phyloP scores from a whole-genome alignment of 1,284 basidiomycete species.

The Ceratobasidium sp. region DNA sequence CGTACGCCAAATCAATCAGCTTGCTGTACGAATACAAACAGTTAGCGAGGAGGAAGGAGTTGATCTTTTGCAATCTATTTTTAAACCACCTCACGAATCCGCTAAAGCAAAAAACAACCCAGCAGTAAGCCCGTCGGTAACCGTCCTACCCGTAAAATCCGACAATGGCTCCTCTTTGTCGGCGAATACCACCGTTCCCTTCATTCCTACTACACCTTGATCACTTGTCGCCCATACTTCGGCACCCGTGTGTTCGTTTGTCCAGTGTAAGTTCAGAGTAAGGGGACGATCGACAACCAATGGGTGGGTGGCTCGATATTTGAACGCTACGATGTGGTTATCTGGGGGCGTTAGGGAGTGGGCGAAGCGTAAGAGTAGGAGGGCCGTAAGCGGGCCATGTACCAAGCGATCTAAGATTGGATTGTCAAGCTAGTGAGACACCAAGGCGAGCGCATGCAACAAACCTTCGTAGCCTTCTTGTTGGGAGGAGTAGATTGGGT shows the following conservation, averaged over 20 bases:
- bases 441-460: slow-evolving; percentile 43
- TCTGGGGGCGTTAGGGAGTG: slow-evolving; percentile 58
- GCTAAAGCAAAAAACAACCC: neutral
- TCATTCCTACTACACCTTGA: slow-evolving; percentile 77
- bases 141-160: neutral
- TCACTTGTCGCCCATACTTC: slow-evolving; percentile 67
- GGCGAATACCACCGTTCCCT: slow-evolving; percentile 29
- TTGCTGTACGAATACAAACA: no score
- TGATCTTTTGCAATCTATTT: no score
- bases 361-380: slow-evolving; percentile 76
- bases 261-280: slow-evolving; percentile 65
- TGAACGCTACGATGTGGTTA: slow-evolving; percentile 63
- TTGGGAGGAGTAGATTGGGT: slow-evolving; percentile 71
- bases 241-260: slow-evolving; percentile 50
- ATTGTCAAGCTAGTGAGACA: no score
- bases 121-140: neutral
- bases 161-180: neutral
- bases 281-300: slow-evolving; percentile 70
- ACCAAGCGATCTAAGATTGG: slow-evolving; percentile 72
- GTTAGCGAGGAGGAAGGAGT: no score
- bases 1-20: no score
- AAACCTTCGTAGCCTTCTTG: slow-evolving; percentile 79
- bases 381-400: slow-evolving; percentile 82
- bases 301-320: slow-evolving; percentile 80
- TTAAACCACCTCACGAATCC: slow-evolving; percentile 1